Conservation (phyloP, 2,329 filamentous ascomycete species). For the Venturia nashicola region DNA sequence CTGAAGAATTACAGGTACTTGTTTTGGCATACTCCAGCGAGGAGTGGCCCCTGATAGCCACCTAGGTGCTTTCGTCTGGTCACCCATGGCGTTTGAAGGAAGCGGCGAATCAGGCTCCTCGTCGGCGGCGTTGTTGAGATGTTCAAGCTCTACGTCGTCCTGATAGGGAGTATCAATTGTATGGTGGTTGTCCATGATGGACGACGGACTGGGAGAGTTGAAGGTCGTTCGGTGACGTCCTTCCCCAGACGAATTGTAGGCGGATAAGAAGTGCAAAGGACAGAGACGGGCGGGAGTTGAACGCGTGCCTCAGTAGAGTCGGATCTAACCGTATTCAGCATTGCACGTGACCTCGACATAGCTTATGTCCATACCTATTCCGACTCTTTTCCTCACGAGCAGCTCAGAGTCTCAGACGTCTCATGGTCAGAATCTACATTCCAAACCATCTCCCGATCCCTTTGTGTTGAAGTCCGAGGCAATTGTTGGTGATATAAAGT, state of each 20-base stretch:
- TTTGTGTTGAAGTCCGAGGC: neutral
- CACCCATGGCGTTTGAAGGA: neutral
- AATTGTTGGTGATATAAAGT: neutral
- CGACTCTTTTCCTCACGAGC: neutral
- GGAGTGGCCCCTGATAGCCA: neutral
- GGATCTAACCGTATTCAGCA: no score
- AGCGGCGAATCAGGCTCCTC: constrained; percentile 6
- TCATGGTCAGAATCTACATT: neutral
- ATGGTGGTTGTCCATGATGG: neutral
- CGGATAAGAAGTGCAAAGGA: neutral
- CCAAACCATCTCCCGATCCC: no score
- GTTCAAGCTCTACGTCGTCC: constrained; percentile 6
- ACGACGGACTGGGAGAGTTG: no score
- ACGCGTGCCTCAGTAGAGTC: no score
- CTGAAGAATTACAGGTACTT: neutral
- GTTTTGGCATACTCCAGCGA: neutral
- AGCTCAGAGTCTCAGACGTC: neutral
- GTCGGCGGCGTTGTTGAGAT: neutral
- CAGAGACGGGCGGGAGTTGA: no score
- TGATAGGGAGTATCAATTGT: neutral
- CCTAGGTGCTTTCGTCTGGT: neutral
- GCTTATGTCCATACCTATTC: neutral
- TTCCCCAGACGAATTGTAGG: neutral
- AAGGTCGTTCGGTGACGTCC: no score
- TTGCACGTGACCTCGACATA: neutral